These are phyloP conservation scores for Colletotrichum cereale DNA, from an alignment of 2,329 filamentous ascomycete species.

Conservation along the genomic window DNA sequence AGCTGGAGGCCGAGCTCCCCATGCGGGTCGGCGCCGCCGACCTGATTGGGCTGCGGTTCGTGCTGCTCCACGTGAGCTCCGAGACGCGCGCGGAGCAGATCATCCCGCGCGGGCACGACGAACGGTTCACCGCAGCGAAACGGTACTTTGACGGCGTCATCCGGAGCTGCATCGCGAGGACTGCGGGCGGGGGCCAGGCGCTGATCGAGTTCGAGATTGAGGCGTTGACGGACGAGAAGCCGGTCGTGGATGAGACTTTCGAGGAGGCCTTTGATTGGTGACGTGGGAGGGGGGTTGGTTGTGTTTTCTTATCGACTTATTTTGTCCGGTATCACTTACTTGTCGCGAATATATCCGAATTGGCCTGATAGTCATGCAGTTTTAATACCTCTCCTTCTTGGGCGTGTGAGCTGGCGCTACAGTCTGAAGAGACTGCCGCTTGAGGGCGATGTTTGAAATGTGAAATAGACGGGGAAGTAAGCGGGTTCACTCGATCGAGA, in stretches of 20 bases:
- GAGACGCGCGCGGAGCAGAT: not conserved
- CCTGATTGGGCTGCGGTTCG: not conserved
- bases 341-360: not conserved
- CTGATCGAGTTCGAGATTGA: not conserved
- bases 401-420: too few relatives aligned
- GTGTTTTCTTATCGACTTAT: too few relatives aligned
- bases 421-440: too few relatives aligned
- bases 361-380: too few relatives aligned
- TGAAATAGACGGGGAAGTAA: too few relatives aligned
- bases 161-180: not conserved
- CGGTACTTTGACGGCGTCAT: not conserved
- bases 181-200: not conserved
- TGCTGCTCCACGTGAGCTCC: not conserved
- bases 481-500: too few relatives aligned
- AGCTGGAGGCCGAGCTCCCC: not conserved
- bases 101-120: not conserved
- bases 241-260: not conserved
- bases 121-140: not conserved
- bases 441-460: too few relatives aligned
- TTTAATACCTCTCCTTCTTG: too few relatives aligned
- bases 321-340: not conserved
- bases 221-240: not conserved
- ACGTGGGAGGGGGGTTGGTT: not conserved
- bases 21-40: not conserved
- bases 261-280: constrained; percentile 1